Evolutionary conservation across 495 filamentous ascomycete genomes (phyloP).

Genomic region (Aspergillus sclerotioniger): DNA sequence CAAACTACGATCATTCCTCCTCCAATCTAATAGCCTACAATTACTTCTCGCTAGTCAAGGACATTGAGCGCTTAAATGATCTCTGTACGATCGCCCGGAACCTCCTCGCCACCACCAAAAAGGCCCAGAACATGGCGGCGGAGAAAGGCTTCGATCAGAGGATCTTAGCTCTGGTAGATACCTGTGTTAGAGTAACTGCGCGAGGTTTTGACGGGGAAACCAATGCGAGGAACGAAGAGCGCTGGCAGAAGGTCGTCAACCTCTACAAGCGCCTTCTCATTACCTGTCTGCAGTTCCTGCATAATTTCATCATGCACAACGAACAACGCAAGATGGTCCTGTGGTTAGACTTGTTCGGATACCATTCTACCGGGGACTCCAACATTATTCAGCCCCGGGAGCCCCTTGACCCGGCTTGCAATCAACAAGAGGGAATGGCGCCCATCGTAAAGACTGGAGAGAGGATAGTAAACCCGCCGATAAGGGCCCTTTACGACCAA

Average conservation of each 20-base stretch:
- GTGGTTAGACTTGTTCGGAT: slow-evolving; percentile 83
- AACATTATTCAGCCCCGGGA: slow-evolving; percentile 50
- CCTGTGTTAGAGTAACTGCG: slow-evolving; percentile 84
- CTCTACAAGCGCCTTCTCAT: slow-evolving; percentile 83
- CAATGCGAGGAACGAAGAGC: slow-evolving; percentile 60
- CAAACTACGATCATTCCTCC: slow-evolving; percentile 55
- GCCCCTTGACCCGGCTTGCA: slow-evolving; percentile 37
- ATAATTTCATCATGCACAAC: slow-evolving; percentile 90
- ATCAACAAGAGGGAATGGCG: slow-evolving; percentile 40
- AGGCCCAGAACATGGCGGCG: slow-evolving; percentile 83
- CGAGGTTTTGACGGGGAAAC: slow-evolving; percentile 84
- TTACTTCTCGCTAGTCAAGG: slow-evolving; percentile 69
- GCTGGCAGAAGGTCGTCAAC: slow-evolving; percentile 73
- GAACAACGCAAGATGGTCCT: slow-evolving; percentile 88
- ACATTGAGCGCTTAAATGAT: slow-evolving; percentile 81
- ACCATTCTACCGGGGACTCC: slow-evolving; percentile 53
- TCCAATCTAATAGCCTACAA: slow-evolving; percentile 77
- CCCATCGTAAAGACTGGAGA: slow-evolving; percentile 47
- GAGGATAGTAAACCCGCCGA: slow-evolving; percentile 45
- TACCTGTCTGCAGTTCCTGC: slow-evolving; percentile 83
- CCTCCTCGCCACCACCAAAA: slow-evolving; percentile 75
- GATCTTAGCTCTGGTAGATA: slow-evolving; percentile 77
- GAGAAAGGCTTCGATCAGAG: slow-evolving; percentile 75
- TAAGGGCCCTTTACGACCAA: slow-evolving; percentile 46
- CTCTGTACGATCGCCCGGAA: slow-evolving; percentile 82